A percentile compares a stretch with the other conserved stretches of the same genome.
Evolutionary conservation across 805 yeast species (phyloP).

Genomic region (Zygosaccharomyces bailii): DNA sequence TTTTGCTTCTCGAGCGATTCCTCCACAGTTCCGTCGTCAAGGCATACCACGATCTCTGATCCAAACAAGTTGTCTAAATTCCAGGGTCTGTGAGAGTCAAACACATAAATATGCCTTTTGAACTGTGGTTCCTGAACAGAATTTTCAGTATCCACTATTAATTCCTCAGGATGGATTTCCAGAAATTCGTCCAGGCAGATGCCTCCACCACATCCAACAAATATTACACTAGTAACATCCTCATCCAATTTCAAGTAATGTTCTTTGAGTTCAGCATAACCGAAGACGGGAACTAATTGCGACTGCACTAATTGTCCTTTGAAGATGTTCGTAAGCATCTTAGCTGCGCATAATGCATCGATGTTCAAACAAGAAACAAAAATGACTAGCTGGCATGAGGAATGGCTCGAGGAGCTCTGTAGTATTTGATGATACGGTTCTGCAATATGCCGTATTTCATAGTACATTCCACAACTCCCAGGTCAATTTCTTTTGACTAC

Average conservation of each 20-base stretch:
- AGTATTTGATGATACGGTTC: conserved; percentile 65
- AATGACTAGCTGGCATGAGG: conserved; percentile 84
- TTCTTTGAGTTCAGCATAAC: conserved; percentile 70
- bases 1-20: conserved; percentile 53
- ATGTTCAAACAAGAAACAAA: conserved; percentile 88
- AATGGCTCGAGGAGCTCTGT: conserved; percentile 75
- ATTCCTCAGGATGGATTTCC: conserved; percentile 57
- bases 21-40: conserved; percentile 81
- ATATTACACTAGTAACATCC: conserved; percentile 70
- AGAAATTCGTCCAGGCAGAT: conserved; percentile 76
- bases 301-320: conserved; percentile 81
- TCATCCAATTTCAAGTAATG: conserved; percentile 65
- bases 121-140: conserved; percentile 32
- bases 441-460: conserved; percentile 65
- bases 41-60: conserved; percentile 67
- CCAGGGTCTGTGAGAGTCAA: conserved; percentile 97
- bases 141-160: conserved; percentile 37
- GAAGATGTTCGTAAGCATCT: conserved; percentile 64
- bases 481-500: neutral
- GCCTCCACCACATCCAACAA: conserved; percentile 92
- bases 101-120: conserved; percentile 65
- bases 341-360: conserved; percentile 88
- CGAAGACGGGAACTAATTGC: conserved; percentile 89
- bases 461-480: conserved; percentile 51
- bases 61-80: conserved; percentile 90